phyloP scores from a whole-genome alignment of 2,329 filamentous ascomycete species.

The Colletotrichum sp. region DNA sequence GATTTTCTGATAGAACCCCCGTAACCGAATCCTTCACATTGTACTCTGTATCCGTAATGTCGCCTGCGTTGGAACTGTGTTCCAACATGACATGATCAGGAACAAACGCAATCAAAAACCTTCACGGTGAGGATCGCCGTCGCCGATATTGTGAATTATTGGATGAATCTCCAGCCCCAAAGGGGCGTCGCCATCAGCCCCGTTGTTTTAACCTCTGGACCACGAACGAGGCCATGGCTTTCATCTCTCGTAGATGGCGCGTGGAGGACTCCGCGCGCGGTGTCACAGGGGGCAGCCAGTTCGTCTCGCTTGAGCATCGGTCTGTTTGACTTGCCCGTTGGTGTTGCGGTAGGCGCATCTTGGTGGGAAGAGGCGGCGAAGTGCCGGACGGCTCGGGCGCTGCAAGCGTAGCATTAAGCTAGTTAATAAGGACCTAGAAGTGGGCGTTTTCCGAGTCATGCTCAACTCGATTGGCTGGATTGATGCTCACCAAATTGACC shows the following conservation, averaged over 20 bases:
- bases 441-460: slow-evolving; percentile 9
- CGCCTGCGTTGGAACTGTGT: not conserved
- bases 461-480: not conserved
- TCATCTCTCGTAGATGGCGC: not conserved
- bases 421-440: not conserved
- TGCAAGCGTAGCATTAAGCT: not conserved
- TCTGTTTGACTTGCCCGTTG: not conserved
- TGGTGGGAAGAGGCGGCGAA: not conserved
- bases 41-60: not conserved
- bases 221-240: not conserved
- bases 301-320: not conserved
- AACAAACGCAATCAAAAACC: not conserved
- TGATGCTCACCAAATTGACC: not conserved
- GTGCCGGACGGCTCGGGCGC: slow-evolving; percentile 1
- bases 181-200: not conserved
- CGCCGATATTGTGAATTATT: not conserved
- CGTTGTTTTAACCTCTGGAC: slow-evolving; percentile 7
- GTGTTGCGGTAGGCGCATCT: not conserved
- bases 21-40: not conserved
- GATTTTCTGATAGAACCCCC: not conserved
- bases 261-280: not conserved
- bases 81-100: not conserved
- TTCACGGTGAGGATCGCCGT: not conserved
- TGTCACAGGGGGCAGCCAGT: not conserved
- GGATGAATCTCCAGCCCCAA: not conserved